These are phyloP conservation scores for Umbelopsis vinacea DNA, from an alignment of 192 early-diverging fungal genomes.

Conservation along the genomic window DNA sequence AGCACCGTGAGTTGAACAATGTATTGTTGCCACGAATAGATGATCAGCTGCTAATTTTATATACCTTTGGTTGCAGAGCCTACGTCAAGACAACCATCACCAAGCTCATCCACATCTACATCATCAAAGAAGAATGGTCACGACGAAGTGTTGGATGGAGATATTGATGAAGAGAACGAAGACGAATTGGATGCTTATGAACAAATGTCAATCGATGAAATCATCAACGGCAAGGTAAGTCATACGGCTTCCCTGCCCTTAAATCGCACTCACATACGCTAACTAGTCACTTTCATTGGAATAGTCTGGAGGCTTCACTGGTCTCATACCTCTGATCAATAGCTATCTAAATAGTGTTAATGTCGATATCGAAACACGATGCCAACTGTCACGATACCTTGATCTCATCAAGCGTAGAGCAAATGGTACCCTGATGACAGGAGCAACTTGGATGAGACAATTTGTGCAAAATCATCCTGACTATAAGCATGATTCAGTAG, in stretches of 20 bases:
- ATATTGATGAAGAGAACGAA: constrained; percentile 28
- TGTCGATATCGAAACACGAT: constrained; percentile 70
- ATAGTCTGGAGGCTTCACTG: constrained; percentile 68
- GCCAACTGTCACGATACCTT: constrained; percentile 74
- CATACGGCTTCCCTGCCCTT: background rate
- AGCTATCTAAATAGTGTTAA: constrained; percentile 80
- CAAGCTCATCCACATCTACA: constrained; percentile 7
- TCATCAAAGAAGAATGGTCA: background rate
- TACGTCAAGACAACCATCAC: constrained; percentile 20
- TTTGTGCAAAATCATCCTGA: constrained; percentile 86
- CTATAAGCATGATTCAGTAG: constrained; percentile 90
- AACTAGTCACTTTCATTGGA: background rate
- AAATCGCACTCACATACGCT: background rate
- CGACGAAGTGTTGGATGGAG: background rate
- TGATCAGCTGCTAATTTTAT: background rate
- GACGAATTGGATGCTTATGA: constrained; percentile 52
- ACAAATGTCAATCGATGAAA: constrained; percentile 87
- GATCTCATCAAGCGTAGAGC: constrained; percentile 81
- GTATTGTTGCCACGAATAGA: background rate
- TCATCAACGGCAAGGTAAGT: constrained; percentile 81
- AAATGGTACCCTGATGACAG: constrained; percentile 82
- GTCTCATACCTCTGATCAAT: constrained; percentile 83
- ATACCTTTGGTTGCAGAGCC: background rate
- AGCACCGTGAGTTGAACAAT: constrained; percentile 23
- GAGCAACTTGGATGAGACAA: constrained; percentile 87